phyloP scores from a whole-genome alignment of 148 eudicot species.

The Tetragonia tetragonoides region DNA sequence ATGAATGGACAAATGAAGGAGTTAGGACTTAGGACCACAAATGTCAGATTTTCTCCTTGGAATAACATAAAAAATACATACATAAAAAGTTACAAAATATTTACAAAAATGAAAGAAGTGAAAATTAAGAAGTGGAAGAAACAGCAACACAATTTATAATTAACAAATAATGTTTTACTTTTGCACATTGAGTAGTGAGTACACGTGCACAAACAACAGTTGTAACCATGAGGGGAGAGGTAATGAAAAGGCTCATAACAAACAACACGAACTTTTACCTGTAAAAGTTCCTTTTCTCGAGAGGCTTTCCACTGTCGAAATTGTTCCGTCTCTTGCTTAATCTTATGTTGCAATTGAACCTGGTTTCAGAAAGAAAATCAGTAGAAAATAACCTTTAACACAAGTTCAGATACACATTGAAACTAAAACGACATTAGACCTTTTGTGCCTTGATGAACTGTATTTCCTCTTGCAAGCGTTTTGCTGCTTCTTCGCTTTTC shows the following conservation, averaged over 20 bases:
- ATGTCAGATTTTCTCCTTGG: neutral
- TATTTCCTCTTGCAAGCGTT: constrained; percentile 90
- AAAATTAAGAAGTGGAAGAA: neutral
- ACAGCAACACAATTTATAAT: neutral
- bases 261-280: constrained; percentile 44
- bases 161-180: neutral
- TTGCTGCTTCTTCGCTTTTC: constrained; percentile 98
- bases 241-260: neutral
- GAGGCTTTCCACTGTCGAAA: constrained; percentile 98
- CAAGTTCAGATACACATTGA: neutral
- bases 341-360: constrained; percentile 98
- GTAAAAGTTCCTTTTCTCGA: constrained; percentile 93
- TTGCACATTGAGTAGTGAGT: neutral
- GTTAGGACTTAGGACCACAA: neutral
- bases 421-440: constrained; percentile 41
- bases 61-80: neutral
- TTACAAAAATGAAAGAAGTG: neutral
- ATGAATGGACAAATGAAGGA: neutral
- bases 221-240: neutral
- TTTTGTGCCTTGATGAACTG: constrained; percentile 94
- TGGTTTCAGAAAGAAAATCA: constrained; percentile 27
- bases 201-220: neutral
- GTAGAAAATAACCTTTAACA: neutral
- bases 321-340: constrained; percentile 97
- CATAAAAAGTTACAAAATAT: neutral